These are phyloP conservation scores for Zizania palustris DNA, from an alignment of 202 grass and related monocot species.

Conservation along the genomic window DNA sequence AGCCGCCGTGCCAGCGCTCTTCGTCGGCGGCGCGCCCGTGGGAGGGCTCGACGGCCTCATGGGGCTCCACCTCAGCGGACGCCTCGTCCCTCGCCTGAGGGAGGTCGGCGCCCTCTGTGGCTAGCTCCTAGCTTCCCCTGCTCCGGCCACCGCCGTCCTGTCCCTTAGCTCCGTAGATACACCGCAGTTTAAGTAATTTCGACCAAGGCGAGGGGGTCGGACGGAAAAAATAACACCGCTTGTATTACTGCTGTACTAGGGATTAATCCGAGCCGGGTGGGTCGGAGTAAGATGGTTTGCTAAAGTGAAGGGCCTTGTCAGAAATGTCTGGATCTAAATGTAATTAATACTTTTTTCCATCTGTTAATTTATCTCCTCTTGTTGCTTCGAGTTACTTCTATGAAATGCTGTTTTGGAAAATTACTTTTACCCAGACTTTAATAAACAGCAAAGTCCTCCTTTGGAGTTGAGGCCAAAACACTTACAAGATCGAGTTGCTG, in stretches of 20 bases:
- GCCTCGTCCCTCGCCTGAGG: slow-evolving; percentile 54
- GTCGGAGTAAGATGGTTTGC: background rate
- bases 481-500: too few species aligned
- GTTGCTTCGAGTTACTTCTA: too few species aligned
- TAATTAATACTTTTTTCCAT: slow-evolving; percentile 40
- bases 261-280: background rate
- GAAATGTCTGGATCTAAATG: slow-evolving; percentile 47
- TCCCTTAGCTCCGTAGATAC: slow-evolving; percentile 10
- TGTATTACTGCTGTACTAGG: background rate
- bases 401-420: too few species aligned
- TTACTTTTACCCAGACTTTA: too few species aligned
- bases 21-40: slow-evolving; percentile 69
- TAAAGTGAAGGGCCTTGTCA: background rate
- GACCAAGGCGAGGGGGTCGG: background rate
- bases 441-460: too few species aligned
- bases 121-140: background rate
- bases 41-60: slow-evolving; percentile 63
- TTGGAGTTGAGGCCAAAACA: too few species aligned
- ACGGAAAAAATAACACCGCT: background rate
- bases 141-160: background rate
- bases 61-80: slow-evolving; percentile 39
- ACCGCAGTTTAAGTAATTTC: slow-evolving; percentile 36
- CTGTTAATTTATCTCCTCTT: background rate
- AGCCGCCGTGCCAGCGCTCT: too few species aligned
- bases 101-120: slow-evolving; percentile 60